Percentiles rank a stretch among this genome's conserved stretches.
Conservation (phyloP, 2,329 filamentous ascomycete species). For the Beauveria brongniartii region DNA sequence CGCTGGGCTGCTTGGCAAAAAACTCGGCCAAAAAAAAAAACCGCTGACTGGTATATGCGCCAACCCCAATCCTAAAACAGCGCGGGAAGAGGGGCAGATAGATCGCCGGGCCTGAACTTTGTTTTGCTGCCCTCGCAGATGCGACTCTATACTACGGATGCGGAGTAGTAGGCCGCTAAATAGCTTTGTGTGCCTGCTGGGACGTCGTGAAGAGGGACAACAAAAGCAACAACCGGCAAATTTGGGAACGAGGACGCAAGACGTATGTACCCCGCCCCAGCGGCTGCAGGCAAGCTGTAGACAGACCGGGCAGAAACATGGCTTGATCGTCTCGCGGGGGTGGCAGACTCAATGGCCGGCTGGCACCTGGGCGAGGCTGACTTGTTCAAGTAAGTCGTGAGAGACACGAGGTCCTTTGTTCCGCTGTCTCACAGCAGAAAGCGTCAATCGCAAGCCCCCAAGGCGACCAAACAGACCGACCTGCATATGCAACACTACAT, state of each 20-base stretch:
- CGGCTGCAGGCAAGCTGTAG: constrained; percentile 5
- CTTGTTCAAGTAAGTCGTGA: neutral
- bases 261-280: neutral
- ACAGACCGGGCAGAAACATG: constrained; percentile 1
- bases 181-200: neutral
- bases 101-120: constrained; percentile 3
- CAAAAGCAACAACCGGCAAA: neutral
- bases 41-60: no score
- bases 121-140: neutral
- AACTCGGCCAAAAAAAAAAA: no score
- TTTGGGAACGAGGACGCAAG: neutral
- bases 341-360: neutral
- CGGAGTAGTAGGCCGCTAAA: neutral
- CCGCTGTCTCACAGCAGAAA: neutral
- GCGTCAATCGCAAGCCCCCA: neutral
- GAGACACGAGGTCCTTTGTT: neutral
- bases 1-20: no score
- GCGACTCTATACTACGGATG: no score
- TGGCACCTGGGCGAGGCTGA: neutral
- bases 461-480: neutral
- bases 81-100: neutral
- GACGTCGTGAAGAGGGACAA: neutral
- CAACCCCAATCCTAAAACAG: neutral
- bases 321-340: neutral
- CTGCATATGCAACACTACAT: neutral